Percentiles rank a stretch among this genome's conserved stretches.
phyloP scores from a whole-genome alignment of 306 rosid species.

The Medicago truncatula region DNA sequence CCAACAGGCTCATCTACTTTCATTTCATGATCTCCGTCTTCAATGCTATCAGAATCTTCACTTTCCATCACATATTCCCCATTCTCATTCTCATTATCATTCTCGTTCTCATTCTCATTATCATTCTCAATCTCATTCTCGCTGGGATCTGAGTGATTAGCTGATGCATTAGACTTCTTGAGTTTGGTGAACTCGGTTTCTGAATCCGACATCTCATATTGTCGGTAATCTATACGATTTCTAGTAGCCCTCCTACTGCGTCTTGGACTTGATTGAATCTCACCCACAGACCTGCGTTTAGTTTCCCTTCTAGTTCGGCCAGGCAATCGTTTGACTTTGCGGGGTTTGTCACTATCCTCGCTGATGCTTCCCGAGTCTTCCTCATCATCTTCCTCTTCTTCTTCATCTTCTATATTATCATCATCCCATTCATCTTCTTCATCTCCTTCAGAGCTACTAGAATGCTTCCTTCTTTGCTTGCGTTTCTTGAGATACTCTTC shows the following conservation, averaged over 20 bases:
- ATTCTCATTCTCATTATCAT: slow-evolving; percentile 70
- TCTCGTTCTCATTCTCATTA: slow-evolving; percentile 64
- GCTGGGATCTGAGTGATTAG: slow-evolving; percentile 62
- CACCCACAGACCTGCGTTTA: slow-evolving; percentile 84
- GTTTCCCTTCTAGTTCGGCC: slow-evolving; percentile 88
- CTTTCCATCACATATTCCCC: slow-evolving; percentile 78
- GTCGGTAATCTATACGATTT: slow-evolving; percentile 78
- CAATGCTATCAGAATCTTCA: slow-evolving; percentile 72
- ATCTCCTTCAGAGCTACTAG: slow-evolving; percentile 98
- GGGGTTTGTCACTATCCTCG: slow-evolving; percentile 88
- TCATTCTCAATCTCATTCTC: slow-evolving; percentile 68
- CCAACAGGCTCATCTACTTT: slow-evolving; percentile 62
- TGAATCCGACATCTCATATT: slow-evolving; percentile 85
- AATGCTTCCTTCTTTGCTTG: slow-evolving; percentile 76
- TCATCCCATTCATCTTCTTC: slow-evolving; percentile 93
- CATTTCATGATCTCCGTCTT: slow-evolving; percentile 64
- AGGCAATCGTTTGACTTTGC: slow-evolving; percentile 62
- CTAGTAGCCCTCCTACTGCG: slow-evolving; percentile 96
- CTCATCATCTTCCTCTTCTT: slow-evolving; percentile 66
- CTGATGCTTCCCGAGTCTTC: slow-evolving; percentile 71
- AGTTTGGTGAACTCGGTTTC: slow-evolving; percentile 75
- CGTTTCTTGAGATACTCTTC: slow-evolving; percentile 91
- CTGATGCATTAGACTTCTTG: slow-evolving; percentile 65
- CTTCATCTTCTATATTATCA: slow-evolving; percentile 92
- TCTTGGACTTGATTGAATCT: slow-evolving; percentile 85